Evolutionary conservation across 1,284 basidiomycete species (phyloP).

Genomic region (Cutaneotrichosporon cutaneum): DNA sequence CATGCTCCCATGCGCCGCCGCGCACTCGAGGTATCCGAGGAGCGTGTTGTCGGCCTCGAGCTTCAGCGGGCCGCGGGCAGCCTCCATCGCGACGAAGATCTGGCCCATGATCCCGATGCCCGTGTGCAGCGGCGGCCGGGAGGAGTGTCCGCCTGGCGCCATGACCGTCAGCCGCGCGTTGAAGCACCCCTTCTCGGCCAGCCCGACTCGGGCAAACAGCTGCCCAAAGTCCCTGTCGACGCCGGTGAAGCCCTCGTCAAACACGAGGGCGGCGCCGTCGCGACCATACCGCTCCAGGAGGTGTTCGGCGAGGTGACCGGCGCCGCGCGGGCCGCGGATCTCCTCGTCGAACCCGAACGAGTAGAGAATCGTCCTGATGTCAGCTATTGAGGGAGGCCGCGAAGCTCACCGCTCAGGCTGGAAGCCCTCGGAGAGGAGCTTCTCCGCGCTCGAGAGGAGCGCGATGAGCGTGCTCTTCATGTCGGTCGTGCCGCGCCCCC

Average conservation of each 20-base stretch:
- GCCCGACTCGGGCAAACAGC: conserved; percentile 33
- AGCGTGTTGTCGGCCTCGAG: conserved; percentile 21
- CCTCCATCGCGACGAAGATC: conserved; percentile 24
- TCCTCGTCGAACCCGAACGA: conserved; percentile 29
- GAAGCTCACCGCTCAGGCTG: conserved; percentile 18
- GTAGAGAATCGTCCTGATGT: conserved; percentile 8
- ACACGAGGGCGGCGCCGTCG: conserved; percentile 33
- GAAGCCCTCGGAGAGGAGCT: conserved; percentile 27
- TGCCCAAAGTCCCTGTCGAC: conserved; percentile 33
- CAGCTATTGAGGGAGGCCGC: not conserved
- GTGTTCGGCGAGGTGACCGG: conserved; percentile 24
- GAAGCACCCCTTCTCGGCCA: conserved; percentile 49
- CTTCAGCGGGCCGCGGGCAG: conserved; percentile 13
- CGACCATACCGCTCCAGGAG: conserved; percentile 29
- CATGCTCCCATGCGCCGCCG: conserved; percentile 18
- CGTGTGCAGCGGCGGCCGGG: conserved; percentile 52
- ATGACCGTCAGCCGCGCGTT: conserved; percentile 58
- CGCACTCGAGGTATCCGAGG: conserved; percentile 27
- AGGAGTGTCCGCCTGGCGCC: conserved; percentile 65
- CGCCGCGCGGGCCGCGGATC: conserved; percentile 37
- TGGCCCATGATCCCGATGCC: conserved; percentile 44
- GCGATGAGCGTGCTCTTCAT: conserved; percentile 31
- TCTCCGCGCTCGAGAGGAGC: conserved; percentile 25
- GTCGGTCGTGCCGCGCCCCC: conserved; percentile 34
- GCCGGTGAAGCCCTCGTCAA: conserved; percentile 42